Conservation (phyloP, 441 rosid genomes). For the Populus hybrid region DNA sequence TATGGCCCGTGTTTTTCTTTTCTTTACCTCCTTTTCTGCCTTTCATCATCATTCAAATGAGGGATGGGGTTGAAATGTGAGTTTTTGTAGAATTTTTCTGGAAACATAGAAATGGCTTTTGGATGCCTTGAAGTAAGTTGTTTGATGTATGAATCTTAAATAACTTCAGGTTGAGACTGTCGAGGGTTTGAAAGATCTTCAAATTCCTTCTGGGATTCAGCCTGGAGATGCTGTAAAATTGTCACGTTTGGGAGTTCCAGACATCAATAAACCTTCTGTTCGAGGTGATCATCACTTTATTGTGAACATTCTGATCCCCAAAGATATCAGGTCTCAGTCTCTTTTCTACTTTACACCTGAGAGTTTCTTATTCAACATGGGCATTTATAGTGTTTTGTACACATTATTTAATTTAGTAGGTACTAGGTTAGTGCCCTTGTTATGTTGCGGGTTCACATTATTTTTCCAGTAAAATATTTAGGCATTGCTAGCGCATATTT, state of each 20-base stretch:
- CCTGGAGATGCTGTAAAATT: conserved; percentile 74
- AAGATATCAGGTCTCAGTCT: conserved; percentile 51
- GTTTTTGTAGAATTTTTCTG: not conserved
- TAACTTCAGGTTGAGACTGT: conserved; percentile 81
- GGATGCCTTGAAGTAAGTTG: not conserved
- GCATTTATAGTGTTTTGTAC: not conserved
- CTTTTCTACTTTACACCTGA: not conserved
- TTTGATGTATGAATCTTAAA: conserved; percentile 8
- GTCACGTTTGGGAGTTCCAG: conserved; percentile 73
- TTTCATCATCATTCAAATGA: not conserved
- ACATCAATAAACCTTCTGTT: conserved; percentile 58
- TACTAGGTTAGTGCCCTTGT: too few species aligned
- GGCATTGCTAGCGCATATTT: too few species aligned
- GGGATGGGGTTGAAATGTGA: not conserved
- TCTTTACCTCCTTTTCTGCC: not conserved
- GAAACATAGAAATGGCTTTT: not conserved
- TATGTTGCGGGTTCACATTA: too few species aligned
- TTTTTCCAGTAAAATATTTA: too few species aligned
- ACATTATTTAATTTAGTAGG: not conserved
- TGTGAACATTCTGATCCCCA: conserved; percentile 76
- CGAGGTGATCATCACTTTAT: conserved; percentile 85
- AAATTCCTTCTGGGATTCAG: conserved; percentile 79
- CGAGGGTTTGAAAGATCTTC: conserved; percentile 69
- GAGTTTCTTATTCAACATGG: not conserved
- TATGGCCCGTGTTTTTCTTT: too few species aligned